phyloP scores from a whole-genome alignment of 495 filamentous ascomycete species.

The Haplographium delicatum region DNA sequence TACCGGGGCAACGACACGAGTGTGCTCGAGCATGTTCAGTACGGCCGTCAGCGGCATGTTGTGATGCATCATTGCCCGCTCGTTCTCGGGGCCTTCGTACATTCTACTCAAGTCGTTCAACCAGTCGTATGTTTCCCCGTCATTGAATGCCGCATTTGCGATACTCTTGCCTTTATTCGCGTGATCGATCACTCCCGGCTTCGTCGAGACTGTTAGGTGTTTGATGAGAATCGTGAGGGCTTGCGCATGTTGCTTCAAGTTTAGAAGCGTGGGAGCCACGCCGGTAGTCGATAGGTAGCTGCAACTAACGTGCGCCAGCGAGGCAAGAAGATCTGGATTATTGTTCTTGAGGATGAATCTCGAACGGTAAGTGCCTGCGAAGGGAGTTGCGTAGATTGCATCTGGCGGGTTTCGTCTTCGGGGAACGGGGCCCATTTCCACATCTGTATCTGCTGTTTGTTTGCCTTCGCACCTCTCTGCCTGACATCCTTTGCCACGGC shows the following conservation, averaged over 20 bases:
- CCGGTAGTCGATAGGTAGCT: conserved; percentile 43
- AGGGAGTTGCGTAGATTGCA: conserved; percentile 4
- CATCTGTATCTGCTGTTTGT: too few relatives aligned
- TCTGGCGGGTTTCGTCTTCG: neutral
- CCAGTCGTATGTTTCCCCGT: conserved; percentile 43
- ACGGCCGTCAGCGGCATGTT: conserved; percentile 38
- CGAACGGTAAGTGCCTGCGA: conserved; percentile 18
- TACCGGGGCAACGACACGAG: neutral
- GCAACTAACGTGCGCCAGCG: conserved; percentile 35
- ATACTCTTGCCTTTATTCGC: conserved; percentile 17
- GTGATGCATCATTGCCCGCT: conserved; percentile 25
- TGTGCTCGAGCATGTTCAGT: conserved; percentile 33
- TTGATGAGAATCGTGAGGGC: conserved; percentile 45
- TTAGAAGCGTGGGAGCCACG: conserved; percentile 40
- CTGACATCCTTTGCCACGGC: neutral
- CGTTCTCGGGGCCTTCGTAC: conserved; percentile 40
- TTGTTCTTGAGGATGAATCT: conserved; percentile 9
- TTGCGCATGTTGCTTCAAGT: conserved; percentile 52
- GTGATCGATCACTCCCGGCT: conserved; percentile 16
- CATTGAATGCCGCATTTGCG: conserved; percentile 1
- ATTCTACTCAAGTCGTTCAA: conserved; percentile 37
- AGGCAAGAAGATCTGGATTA: neutral
- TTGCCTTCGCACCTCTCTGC: neutral
- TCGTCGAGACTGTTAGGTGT: conserved; percentile 29
- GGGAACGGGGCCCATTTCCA: neutral